Conservation (phyloP, 2,329 filamentous ascomycete genomes). For the Penicillium sp. region DNA sequence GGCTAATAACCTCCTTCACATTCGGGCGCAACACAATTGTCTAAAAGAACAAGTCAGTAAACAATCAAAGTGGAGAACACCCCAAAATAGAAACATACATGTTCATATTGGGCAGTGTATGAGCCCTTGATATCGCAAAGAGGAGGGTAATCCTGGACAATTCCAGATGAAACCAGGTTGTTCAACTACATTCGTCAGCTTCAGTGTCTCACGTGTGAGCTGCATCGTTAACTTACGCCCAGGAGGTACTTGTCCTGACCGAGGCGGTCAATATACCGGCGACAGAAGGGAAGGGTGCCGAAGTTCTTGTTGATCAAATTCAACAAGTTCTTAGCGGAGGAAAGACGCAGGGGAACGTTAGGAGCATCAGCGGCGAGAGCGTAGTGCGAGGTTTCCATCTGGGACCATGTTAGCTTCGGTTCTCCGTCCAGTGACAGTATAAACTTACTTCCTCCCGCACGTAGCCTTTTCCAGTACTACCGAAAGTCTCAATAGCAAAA, state of each 20-base stretch:
- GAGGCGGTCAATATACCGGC: constrained; percentile 86
- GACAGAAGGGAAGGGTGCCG: constrained; percentile 84
- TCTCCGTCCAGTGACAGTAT: background rate
- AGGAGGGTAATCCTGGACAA: constrained; percentile 88
- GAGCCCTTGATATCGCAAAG: constrained; percentile 90
- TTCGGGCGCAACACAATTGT: constrained; percentile 74
- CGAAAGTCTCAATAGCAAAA: constrained; percentile 95
- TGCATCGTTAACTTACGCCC: constrained; percentile 58
- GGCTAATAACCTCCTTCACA: constrained; percentile 83
- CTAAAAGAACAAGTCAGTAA: constrained; percentile 39
- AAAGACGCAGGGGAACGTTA: constrained; percentile 71
- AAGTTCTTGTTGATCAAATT: constrained; percentile 96
- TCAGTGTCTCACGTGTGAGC: background rate
- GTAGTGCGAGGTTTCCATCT: constrained; percentile 84
- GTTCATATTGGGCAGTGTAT: constrained; percentile 91
- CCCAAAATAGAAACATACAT: constrained; percentile 59
- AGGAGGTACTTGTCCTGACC: constrained; percentile 93
- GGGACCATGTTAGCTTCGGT: constrained; percentile 7
- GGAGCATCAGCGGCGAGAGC: constrained; percentile 70
- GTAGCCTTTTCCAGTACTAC: constrained; percentile 85
- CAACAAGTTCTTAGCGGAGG: constrained; percentile 79
- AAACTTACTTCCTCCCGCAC: constrained; percentile 76
- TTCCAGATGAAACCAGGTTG: constrained; percentile 74
- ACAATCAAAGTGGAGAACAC: constrained; percentile 3
- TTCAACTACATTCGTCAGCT: constrained; percentile 62